Conservation (phyloP, 1,284 basidiomycete species). For the Ustilago crameri region DNA sequence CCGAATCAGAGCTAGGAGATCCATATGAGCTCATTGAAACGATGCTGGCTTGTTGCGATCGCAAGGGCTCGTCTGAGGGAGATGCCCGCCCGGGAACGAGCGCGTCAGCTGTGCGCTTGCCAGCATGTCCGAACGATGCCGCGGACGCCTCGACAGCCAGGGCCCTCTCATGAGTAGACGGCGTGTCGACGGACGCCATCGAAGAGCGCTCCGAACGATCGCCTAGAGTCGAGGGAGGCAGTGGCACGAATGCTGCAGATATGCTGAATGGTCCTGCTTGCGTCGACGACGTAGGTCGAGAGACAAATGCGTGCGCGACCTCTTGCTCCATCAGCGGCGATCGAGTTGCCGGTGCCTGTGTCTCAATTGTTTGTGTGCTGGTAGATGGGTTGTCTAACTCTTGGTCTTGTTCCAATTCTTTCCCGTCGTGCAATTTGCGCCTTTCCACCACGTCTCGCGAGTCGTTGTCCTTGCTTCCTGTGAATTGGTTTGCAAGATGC, state of each 20-base stretch:
- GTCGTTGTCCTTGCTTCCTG: conserved; percentile 6
- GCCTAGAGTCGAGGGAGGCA: not conserved
- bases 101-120: not conserved
- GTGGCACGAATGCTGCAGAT: not conserved
- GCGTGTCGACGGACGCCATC: not conserved
- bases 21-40: conserved; percentile 22
- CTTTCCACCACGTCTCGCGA: not conserved
- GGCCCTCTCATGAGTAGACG: not conserved
- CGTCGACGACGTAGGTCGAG: conserved; percentile 4
- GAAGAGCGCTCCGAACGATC: not conserved
- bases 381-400: not conserved
- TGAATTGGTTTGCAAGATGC: conserved; percentile 14
- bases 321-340: not conserved
- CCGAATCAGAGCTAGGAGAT: conserved; percentile 9
- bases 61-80: conserved; percentile 22
- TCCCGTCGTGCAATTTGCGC: not conserved
- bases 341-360: not conserved
- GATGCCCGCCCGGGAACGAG: conserved; percentile 2
- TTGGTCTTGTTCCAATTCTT: not conserved
- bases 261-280: not conserved
- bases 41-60: conserved; percentile 29
- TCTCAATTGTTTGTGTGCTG: not conserved
- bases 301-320: not conserved
- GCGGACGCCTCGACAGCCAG: not conserved
- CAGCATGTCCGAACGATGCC: not conserved